A percentile compares a stretch with the other conserved stretches of the same genome.
Conservation (phyloP, 768 basidiomycete genomes). For the Favolaschia claudopus region DNA sequence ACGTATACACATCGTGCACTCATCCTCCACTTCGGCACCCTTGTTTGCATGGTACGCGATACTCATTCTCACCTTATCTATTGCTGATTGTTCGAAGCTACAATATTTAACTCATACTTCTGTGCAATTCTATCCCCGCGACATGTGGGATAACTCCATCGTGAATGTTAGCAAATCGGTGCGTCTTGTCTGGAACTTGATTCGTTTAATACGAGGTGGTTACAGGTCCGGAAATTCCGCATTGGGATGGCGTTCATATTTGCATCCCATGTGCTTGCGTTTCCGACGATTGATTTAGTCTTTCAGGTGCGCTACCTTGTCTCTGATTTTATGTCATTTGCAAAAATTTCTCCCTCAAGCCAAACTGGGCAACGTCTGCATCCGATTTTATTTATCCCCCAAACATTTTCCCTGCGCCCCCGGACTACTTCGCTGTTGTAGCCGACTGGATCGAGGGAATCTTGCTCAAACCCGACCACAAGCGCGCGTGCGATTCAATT, state of each 20-base stretch:
- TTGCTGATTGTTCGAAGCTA: background rate
- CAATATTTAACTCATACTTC: conserved; percentile 3
- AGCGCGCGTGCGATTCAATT: conserved; percentile 19
- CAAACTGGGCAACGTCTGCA: conserved; percentile 5
- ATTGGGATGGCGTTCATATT: conserved; percentile 31
- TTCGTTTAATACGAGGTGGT: background rate
- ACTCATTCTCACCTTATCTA: background rate
- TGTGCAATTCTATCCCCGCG: background rate
- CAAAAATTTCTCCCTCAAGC: conserved; percentile 3
- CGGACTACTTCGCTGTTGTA: conserved; percentile 16
- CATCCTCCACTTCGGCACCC: background rate
- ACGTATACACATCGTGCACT: background rate
- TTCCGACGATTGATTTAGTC: conserved; percentile 23
- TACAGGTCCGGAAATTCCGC: conserved; percentile 1
- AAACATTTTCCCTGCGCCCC: conserved; percentile 9
- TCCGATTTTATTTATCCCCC: background rate
- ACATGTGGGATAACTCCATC: background rate
- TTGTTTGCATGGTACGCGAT: background rate
- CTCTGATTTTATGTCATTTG: background rate
- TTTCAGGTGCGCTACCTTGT: conserved; percentile 24
- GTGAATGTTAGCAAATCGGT: background rate
- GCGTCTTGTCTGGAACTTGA: background rate
- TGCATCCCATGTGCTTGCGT: conserved; percentile 24
- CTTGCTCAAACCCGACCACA: background rate
- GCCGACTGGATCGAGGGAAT: conserved; percentile 21